These are phyloP conservation scores for Phialophora chinensis DNA, from an alignment of 2,329 filamentous ascomycete genomes.

Conservation along the genomic window DNA sequence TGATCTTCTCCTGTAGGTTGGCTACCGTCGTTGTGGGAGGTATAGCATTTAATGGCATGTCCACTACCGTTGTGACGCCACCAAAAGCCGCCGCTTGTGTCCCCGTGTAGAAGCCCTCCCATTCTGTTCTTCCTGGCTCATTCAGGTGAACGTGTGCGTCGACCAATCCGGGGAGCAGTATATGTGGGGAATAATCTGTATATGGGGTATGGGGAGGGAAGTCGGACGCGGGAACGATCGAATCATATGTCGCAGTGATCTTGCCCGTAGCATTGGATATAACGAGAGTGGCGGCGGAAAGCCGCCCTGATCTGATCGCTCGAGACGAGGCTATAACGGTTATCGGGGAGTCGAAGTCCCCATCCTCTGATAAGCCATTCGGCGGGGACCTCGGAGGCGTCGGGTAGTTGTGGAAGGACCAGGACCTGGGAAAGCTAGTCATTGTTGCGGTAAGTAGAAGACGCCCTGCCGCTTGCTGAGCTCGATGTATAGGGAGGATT, in stretches of 20 bases:
- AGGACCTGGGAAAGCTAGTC: constrained; percentile 29
- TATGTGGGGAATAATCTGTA: constrained; percentile 79
- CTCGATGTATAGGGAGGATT: constrained; percentile 16
- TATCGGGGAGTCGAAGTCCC: constrained; percentile 54
- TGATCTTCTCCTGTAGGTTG: constrained; percentile 82
- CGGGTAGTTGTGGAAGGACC: constrained; percentile 35
- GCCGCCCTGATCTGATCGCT: constrained; percentile 75
- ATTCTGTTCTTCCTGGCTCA: constrained; percentile 94
- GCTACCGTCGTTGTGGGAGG: constrained; percentile 90
- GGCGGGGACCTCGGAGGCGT: constrained; percentile 38
- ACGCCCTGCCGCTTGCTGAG: constrained; percentile 21
- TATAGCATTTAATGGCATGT: constrained; percentile 98
- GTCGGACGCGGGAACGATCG: constrained; percentile 72
- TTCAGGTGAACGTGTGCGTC: constrained; percentile 98
- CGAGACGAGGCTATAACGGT: constrained; percentile 83
- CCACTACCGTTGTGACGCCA: constrained; percentile 93
- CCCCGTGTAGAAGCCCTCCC: constrained; percentile 97
- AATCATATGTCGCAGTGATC: constrained; percentile 76
- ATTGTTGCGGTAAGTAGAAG: constrained; percentile 27
- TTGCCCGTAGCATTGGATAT: constrained; percentile 81
- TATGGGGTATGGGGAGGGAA: constrained; percentile 78
- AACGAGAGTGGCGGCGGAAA: constrained; percentile 83
- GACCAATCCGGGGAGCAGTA: constrained; percentile 88
- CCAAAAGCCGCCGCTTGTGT: constrained; percentile 93
- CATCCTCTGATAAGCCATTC: constrained; percentile 31